These are phyloP conservation scores for Penicillium oxalicum DNA, from an alignment of 2,329 filamentous ascomycete genomes.

Conservation along the genomic window DNA sequence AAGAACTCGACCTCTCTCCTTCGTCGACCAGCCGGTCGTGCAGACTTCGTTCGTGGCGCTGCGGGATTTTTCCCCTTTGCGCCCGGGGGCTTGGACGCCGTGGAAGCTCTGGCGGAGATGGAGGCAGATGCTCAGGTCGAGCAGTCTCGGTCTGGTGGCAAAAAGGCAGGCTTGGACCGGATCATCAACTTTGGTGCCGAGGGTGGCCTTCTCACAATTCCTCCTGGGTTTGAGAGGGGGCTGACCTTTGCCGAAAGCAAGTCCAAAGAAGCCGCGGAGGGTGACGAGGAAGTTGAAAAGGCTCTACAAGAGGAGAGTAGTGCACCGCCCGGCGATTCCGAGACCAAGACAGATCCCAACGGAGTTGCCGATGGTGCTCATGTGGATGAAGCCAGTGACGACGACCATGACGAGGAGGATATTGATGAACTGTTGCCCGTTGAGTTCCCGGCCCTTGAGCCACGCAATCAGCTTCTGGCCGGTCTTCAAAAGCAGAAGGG, in stretches of 20 bases:
- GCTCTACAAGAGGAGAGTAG: conserved; percentile 43
- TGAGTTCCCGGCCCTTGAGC: conserved; percentile 87
- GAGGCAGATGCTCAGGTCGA: conserved; percentile 65
- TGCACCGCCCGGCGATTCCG: conserved; percentile 48
- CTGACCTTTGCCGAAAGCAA: conserved; percentile 62
- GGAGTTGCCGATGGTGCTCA: conserved; percentile 22
- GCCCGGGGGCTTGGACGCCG: conserved; percentile 78
- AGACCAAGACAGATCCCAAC: conserved; percentile 34
- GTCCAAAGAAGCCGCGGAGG: conserved; percentile 53
- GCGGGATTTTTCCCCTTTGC: conserved; percentile 93
- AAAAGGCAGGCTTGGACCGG: conserved; percentile 59
- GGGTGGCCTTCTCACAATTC: conserved; percentile 70
- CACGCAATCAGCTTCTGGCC: conserved; percentile 67
- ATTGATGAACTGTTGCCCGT: conserved; percentile 85
- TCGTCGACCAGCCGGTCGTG: conserved; percentile 76
- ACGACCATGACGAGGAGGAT: conserved; percentile 41
- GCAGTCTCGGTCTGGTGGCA: conserved; percentile 32
- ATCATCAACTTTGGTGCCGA: conserved; percentile 77
- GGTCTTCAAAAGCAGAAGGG: conserved; percentile 68
- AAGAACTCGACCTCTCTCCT: conserved; percentile 91
- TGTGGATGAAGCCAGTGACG: conserved; percentile 23
- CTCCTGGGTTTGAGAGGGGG: conserved; percentile 76
- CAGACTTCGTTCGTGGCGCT: conserved; percentile 86
- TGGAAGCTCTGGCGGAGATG: conserved; percentile 76
- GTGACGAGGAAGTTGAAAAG: conserved; percentile 65